Conservation (phyloP, 176 grass and related monocot species). For the Carex scoparia region DNA sequence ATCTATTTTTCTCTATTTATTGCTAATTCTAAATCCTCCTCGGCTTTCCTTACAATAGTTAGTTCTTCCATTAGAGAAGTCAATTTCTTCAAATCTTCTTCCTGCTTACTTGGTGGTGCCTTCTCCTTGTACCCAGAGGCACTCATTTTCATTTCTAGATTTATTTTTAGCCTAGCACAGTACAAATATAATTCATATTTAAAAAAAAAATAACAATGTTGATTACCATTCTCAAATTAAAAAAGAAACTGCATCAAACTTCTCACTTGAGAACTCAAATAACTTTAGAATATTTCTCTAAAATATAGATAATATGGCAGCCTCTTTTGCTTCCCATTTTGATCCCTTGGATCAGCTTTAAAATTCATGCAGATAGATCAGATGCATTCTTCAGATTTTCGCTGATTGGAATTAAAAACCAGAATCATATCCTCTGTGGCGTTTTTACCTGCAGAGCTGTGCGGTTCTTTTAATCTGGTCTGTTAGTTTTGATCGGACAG, state of each 20-base stretch:
- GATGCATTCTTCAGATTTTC: too few relatives aligned
- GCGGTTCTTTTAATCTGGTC: too few relatives aligned
- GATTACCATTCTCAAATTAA: constrained; percentile 1
- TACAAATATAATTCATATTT: neutral
- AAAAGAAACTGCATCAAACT: neutral
- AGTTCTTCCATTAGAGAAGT: constrained; percentile 55
- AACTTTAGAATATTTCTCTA: neutral
- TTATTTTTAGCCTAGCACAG: constrained; percentile 39
- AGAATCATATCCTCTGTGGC: too few relatives aligned
- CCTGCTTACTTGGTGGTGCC: constrained; percentile 54
- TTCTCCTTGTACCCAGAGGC: constrained; percentile 63
- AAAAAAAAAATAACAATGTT: neutral
- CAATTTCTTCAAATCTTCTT: constrained; percentile 69
- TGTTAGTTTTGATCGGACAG: too few relatives aligned
- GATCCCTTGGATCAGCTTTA: too few relatives aligned
- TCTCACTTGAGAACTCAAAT: neutral
- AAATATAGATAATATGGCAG: neutral
- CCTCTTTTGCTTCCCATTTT: too few relatives aligned
- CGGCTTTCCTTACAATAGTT: constrained; percentile 62
- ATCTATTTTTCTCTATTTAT: constrained; percentile 25
- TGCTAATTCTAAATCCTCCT: constrained; percentile 48
- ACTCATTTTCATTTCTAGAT: constrained; percentile 44
- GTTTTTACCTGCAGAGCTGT: too few relatives aligned
- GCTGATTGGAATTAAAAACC: too few relatives aligned
- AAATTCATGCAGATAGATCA: too few relatives aligned